Base-by-base conservation (phyloP, 2,329 filamentous ascomycete genomes). In the Nakataea oryzae region DNA sequence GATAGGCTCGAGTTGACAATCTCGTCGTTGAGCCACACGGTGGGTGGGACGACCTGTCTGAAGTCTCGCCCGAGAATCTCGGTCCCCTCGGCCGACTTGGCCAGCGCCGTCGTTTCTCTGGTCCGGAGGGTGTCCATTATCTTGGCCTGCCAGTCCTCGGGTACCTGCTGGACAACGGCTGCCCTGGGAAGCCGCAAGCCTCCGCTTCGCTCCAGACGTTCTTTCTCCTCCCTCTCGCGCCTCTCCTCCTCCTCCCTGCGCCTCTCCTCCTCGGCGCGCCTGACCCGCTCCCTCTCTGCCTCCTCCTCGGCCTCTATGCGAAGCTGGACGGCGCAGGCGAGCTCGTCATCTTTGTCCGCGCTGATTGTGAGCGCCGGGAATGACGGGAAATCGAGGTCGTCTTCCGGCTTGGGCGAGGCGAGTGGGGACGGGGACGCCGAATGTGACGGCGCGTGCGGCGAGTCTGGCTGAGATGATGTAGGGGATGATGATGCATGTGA, bases 1-100 rank as follows among this genome's bases (percentile, higher is more conserved):
- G 80, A 74, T 29, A 91, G 78, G 58, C 84, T 83, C 17, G 83
- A 83, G 67, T 91, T 90, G 67, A 93, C 83, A 60, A 89, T 83
- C 67, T 90, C 86, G 70, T 93, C 90, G 65, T 93, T 92, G 8
- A 93, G 79, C 89, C 89, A 93, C 30, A 78, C 78, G 0, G 74
- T 78, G 11, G 75, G 71, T 24, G 77, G 76, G 21, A 87, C 77
- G 9, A 92, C 74, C 58, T 81, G 87, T n/a, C 74, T 76, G 67
- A 91, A 87, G 69, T 90, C 87, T 61, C 84, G 81, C 2, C 75
- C 70, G 1, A 70, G 76, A 21, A 90, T 73, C 14, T 81, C 75
- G 3, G 76, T 76, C 1, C 81, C 79, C 64, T 82, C 81, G 8
- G 74, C 72, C 12, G 81, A 79, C 61, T 70, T 77, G 63, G 76